These are phyloP conservation scores for Pythium monospermum DNA, from an alignment of 352 stramenopile genomes.

Conservation along the genomic window DNA sequence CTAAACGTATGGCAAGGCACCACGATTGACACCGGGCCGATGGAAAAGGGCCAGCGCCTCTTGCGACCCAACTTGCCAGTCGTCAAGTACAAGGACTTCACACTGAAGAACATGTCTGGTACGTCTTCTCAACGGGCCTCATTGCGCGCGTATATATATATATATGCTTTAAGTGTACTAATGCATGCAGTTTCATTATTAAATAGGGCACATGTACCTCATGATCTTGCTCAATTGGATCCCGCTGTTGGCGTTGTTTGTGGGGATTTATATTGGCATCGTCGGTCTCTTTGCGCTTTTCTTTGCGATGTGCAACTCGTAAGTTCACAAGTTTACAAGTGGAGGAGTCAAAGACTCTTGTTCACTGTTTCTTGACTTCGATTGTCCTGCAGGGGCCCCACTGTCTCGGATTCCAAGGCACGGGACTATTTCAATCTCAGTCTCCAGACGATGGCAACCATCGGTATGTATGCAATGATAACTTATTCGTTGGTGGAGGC, in stretches of 20 bases:
- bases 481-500: not conserved
- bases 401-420: constrained; percentile 6
- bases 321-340: not conserved
- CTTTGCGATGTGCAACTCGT: constrained; percentile 38
- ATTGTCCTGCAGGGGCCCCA: not conserved
- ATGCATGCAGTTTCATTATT: not conserved
- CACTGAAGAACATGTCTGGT: constrained; percentile 31
- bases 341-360: not conserved
- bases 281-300: constrained; percentile 45
- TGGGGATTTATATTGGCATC: constrained; percentile 38
- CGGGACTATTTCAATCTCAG: constrained; percentile 62
- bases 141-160: too few species aligned
- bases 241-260: constrained; percentile 39
- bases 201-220: constrained; percentile 38
- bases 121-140: too few species aligned
- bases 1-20: constrained; percentile 55
- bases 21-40: constrained; percentile 30
- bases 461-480: constrained; percentile 21
- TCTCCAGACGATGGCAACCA: constrained; percentile 54
- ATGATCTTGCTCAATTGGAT: constrained; percentile 44
- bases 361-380: not conserved
- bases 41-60: constrained; percentile 18
- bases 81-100: constrained; percentile 47
- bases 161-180: too few species aligned
- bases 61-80: constrained; percentile 37